phyloP scores from a whole-genome alignment of 148 eudicot genomes.

The Vaccinium vitisidaea region DNA sequence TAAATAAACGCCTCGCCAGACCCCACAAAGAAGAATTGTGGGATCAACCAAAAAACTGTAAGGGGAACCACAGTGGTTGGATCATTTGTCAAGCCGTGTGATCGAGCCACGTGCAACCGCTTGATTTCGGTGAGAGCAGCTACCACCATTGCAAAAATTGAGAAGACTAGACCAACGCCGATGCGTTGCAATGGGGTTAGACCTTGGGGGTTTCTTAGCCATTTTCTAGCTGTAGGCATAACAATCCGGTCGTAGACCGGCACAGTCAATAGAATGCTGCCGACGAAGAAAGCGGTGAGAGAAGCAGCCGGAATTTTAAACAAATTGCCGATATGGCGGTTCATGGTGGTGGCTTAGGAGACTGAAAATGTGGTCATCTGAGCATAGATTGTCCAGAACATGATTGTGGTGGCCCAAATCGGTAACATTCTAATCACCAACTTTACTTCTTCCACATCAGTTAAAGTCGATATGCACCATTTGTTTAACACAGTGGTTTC shows the following conservation, averaged over 20 bases:
- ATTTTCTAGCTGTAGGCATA: background rate
- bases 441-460: conserved; percentile 94
- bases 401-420: conserved; percentile 92
- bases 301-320: conserved; percentile 87
- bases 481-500: conserved; percentile 28
- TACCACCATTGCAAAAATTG: conserved; percentile 60
- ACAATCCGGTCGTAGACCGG: conserved; percentile 35
- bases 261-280: conserved; percentile 68
- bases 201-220: background rate
- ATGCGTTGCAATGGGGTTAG: conserved; percentile 7
- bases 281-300: conserved; percentile 72
- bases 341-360: conserved; percentile 85
- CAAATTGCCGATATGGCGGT: conserved; percentile 60
- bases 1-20: conserved; percentile 92
- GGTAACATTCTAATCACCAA: conserved; percentile 79
- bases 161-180: conserved; percentile 45
- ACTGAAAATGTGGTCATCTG: conserved; percentile 96
- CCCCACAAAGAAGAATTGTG: conserved; percentile 77
- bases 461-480: conserved; percentile 46
- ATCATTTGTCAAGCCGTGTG: conserved; percentile 34
- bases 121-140: conserved; percentile 71
- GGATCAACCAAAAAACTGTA: conserved; percentile 68
- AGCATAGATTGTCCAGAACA: conserved; percentile 91
- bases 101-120: conserved; percentile 37
- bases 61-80: conserved; percentile 39